Evolutionary conservation across 257 asterid genomes (phyloP).

Genomic region (Solanum pinnatisectum): DNA sequence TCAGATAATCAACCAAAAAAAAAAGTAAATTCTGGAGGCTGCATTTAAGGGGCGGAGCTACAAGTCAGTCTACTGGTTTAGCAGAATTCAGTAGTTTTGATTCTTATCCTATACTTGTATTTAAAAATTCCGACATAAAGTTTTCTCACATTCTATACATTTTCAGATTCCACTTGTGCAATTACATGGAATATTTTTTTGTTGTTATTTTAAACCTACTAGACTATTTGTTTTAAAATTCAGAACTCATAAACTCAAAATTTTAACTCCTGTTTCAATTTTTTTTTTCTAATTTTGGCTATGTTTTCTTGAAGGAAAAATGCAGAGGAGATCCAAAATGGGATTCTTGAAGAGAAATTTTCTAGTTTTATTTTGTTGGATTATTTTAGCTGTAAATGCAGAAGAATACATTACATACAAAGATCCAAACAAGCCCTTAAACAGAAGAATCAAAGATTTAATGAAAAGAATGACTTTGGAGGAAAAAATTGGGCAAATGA

Average conservation of each 20-base stretch:
- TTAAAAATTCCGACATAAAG: too few relatives aligned
- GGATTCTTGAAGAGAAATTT: background rate
- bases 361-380: conserved; percentile 1
- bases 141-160: background rate
- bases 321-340: background rate
- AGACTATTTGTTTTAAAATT: background rate
- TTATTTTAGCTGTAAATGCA: background rate
- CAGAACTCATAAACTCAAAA: background rate
- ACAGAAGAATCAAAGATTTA: conserved; percentile 12
- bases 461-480: conserved; percentile 11
- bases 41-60: too few relatives aligned
- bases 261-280: background rate
- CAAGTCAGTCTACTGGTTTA: too few relatives aligned
- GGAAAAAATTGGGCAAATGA: conserved; percentile 25
- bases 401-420: conserved; percentile 6
- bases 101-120: too few relatives aligned
- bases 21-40: too few relatives aligned
- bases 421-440: conserved; percentile 10
- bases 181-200: too few relatives aligned
- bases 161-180: fast-evolving
- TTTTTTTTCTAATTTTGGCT: background rate
- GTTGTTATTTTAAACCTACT: background rate
- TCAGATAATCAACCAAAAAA: too few relatives aligned
- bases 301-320: background rate
- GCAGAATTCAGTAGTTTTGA: too few relatives aligned